phyloP scores from a whole-genome alignment of 805 yeast genomes.

The Candida adriatica region DNA sequence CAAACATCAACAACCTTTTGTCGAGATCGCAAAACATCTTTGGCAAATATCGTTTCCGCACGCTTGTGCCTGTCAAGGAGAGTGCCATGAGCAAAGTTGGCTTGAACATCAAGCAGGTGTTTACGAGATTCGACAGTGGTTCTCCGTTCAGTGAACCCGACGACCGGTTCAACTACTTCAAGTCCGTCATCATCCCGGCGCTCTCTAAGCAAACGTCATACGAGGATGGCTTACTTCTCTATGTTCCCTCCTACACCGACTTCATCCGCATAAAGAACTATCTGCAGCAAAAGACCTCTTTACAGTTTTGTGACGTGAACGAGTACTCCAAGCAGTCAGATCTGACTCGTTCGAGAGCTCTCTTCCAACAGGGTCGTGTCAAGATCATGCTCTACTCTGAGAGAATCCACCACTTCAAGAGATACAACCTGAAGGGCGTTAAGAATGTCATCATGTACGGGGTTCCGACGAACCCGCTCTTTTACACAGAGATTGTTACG shows the following conservation, averaged over 20 bases:
- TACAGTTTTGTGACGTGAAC: slow-evolving; percentile 65
- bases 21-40: slow-evolving; percentile 45
- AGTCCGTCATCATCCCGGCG: slow-evolving; percentile 68
- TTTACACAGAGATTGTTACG: slow-evolving; percentile 69
- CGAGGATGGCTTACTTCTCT: slow-evolving; percentile 72
- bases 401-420: slow-evolving; percentile 85
- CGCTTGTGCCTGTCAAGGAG: slow-evolving; percentile 33
- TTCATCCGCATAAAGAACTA: slow-evolving; percentile 72
- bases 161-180: slow-evolving; percentile 74
- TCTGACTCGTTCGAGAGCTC: slow-evolving; percentile 60
- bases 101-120: slow-evolving; percentile 57
- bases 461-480: slow-evolving; percentile 77
- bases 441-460: slow-evolving; percentile 77
- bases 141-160: slow-evolving; percentile 67
- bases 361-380: slow-evolving; percentile 54
- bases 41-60: slow-evolving; percentile 56
- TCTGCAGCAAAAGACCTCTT: slow-evolving; percentile 45
- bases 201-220: slow-evolving; percentile 48
- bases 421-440: slow-evolving; percentile 81
- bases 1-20: slow-evolving; percentile 65
- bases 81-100: slow-evolving; percentile 64
- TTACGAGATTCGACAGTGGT: slow-evolving; percentile 58
- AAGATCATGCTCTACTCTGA: slow-evolving; percentile 86
- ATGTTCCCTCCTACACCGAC: slow-evolving; percentile 83
- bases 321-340: slow-evolving; percentile 79